Base-by-base conservation (phyloP, 2,329 filamentous ascomycete species). In the Trichophyton rubrum region DNA sequence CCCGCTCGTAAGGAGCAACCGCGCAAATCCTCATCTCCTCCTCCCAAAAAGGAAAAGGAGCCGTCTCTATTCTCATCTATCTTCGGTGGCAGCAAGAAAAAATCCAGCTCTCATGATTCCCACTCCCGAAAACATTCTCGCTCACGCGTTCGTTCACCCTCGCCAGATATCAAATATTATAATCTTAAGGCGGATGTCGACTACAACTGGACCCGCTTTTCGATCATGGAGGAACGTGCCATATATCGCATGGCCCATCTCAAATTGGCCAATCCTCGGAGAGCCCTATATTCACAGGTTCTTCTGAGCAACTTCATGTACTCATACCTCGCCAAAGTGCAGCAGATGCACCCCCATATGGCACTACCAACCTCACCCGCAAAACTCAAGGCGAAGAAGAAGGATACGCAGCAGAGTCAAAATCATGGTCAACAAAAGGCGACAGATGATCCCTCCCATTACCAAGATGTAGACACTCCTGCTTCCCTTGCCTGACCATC, bases 271-370 rank as follows among this genome's bases (percentile, higher is more conserved):
- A 97, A 99, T 70, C 93, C 93, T 41, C 86, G 92, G 51, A 86
- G 93, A 60, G 88, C 92, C 45, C 77, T 99, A 58, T 87, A 95
- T 70, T 96, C 92, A 62, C 93, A 99, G 73, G 93, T 99, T 22
- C 79, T 99, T 62, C 82, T 99, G 66, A 96, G 91, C 75, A 99
- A 99, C 73, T 99, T 99, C 75, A 99, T 99, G 93, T 99, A 99
- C 77, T 93, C 90, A 61, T 99, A 99, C 72, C 82, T 99, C 65
- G 93, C 93, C 64, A 99, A 97, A 73, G 93, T 99, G 53, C 93
- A 99, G 75, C 90, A 95, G 69, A 96, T 96, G 89, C 93, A 99
- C 73, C 93, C 93, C 49, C 89, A 95, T 70, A 89, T 96, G 75
- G 89, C 95, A 68, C 86, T 95, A 49, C 89, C 89, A n/a, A 83